Evolutionary conservation across 225 moss, liverwort and hornwort genomes (phyloP).

Genomic region (Antitrichia curtipendula): DNA sequence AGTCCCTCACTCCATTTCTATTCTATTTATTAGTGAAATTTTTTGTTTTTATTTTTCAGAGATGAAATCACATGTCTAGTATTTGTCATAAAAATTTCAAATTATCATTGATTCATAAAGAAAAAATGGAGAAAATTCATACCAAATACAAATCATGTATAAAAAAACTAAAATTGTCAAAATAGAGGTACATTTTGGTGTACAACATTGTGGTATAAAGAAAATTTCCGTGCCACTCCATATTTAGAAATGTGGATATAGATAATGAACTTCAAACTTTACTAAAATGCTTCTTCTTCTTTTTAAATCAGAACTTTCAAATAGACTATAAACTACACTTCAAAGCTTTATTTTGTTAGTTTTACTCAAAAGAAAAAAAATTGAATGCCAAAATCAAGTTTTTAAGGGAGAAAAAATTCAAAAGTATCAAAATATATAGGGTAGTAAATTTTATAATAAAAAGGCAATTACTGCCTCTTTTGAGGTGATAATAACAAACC

Average conservation of each 20-base stretch:
- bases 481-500: no score
- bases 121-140: not conserved
- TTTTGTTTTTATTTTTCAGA: not conserved
- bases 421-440: not conserved
- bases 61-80: not conserved
- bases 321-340: not conserved
- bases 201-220: no score
- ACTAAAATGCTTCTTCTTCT: rapidly evolving
- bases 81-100: not conserved
- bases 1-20: not conserved
- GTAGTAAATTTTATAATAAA: no score
- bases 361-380: not conserved
- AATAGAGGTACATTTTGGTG: rapidly evolving
- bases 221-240: rapidly evolving
- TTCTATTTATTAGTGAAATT: not conserved
- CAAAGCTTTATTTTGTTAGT: not conserved
- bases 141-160: not conserved
- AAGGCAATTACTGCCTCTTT: no score
- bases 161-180: not conserved
- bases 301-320: not conserved
- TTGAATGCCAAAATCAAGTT: not conserved
- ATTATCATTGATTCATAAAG: not conserved
- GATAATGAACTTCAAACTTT: not conserved
- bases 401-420: not conserved
- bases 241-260: not conserved